These are phyloP conservation scores for Botrytis galanthina DNA, from an alignment of 2,329 filamentous ascomycete species.

Conservation along the genomic window DNA sequence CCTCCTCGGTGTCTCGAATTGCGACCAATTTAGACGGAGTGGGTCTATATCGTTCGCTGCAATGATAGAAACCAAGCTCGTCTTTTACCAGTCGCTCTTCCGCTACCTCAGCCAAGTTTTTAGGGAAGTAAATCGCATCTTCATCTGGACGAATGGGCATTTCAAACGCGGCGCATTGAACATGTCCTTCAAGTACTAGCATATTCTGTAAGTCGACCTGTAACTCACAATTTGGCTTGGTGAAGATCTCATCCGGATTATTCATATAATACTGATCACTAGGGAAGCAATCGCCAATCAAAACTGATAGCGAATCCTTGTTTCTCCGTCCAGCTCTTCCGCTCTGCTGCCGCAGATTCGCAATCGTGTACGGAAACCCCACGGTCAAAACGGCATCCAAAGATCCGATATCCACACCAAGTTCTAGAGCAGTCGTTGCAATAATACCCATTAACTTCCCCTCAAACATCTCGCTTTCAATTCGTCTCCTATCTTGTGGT, in stretches of 20 bases:
- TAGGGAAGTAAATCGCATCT: constrained; percentile 77
- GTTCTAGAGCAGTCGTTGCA: constrained; percentile 86
- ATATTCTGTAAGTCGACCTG: constrained; percentile 92
- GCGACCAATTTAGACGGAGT: constrained; percentile 78
- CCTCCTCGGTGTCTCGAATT: constrained; percentile 84
- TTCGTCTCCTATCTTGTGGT: constrained; percentile 79
- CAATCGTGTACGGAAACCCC: constrained; percentile 93
- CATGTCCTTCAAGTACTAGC: constrained; percentile 85
- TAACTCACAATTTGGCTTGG: constrained; percentile 81
- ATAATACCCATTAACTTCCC: constrained; percentile 91
- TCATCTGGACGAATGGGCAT: constrained; percentile 82
- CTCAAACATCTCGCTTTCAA: constrained; percentile 96
- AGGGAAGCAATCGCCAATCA: constrained; percentile 85
- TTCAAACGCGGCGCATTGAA: constrained; percentile 93
- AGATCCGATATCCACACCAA: constrained; percentile 93
- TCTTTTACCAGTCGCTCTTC: constrained; percentile 72
- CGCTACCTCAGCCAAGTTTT: constrained; percentile 68
- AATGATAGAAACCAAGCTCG: constrained; percentile 80
- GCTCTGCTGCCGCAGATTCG: constrained; percentile 91
- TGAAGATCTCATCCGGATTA: constrained; percentile 91
- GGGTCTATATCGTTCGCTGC: constrained; percentile 83
- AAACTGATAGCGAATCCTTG: constrained; percentile 85
- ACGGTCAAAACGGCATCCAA: constrained; percentile 92
- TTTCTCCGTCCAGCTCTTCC: constrained; percentile 89
- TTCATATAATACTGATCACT: constrained; percentile 97